phyloP scores from a whole-genome alignment of 345 rosid species.

The Rhodomyrtus tomentosa region DNA sequence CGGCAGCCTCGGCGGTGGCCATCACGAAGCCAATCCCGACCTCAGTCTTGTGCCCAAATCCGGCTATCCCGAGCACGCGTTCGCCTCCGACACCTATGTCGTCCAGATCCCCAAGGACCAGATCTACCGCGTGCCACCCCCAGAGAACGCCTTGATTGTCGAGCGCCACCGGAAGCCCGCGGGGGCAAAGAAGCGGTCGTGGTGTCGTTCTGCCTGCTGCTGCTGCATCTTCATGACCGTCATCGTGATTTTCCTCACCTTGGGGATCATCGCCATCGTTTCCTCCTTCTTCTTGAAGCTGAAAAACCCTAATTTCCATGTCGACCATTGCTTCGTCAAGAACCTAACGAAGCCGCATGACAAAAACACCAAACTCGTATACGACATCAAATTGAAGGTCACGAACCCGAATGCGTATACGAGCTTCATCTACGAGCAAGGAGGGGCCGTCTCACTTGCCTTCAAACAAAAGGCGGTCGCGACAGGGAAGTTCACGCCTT shows the following conservation, averaged over 20 bases:
- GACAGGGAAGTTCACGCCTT: conserved; percentile 15
- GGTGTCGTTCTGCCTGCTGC: conserved; percentile 2
- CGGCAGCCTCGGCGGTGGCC: background rate
- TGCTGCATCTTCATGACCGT: conserved; percentile 12
- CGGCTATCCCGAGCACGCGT: background rate
- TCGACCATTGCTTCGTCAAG: conserved; percentile 1
- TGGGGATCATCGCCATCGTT: conserved; percentile 3
- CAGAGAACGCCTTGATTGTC: conserved; percentile 37
- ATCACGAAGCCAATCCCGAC: background rate
- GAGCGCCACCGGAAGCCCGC: conserved; percentile 21
- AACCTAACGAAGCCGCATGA: background rate
- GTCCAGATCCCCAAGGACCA: conserved; percentile 62
- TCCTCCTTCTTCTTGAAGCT: conserved; percentile 7
- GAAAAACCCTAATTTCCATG: conserved; percentile 6
- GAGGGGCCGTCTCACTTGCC: conserved; percentile 10
- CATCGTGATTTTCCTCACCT: conserved; percentile 1
- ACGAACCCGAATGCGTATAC: conserved; percentile 25
- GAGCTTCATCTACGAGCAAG: conserved; percentile 14
- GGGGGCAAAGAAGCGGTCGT: background rate
- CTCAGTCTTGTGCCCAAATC: background rate
- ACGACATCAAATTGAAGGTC: conserved; percentile 11
- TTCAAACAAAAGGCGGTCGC: conserved; percentile 30
- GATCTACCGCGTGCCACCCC: conserved; percentile 51
- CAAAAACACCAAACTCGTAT: background rate
- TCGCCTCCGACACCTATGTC: conserved; percentile 27